These are phyloP conservation scores for Oenanthe javanica DNA, from an alignment of 140 eudicot genomes.

Conservation along the genomic window DNA sequence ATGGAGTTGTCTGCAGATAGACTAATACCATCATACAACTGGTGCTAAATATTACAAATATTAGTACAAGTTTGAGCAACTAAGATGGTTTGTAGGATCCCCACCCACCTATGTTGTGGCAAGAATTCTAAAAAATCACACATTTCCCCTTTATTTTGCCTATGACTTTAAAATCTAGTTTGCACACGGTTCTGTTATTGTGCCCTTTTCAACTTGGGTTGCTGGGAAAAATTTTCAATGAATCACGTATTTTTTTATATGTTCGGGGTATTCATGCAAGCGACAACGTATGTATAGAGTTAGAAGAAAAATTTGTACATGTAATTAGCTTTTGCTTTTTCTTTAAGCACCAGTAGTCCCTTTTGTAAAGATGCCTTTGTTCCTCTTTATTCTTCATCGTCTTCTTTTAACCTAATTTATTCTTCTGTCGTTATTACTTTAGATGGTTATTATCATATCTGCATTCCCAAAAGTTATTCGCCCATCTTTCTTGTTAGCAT, in stretches of 20 bases:
- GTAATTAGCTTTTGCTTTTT: neutral
- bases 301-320: neutral
- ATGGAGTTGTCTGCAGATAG: too few relatives aligned
- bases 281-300: neutral
- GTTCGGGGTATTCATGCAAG: neutral
- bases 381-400: slow-evolving; percentile 9
- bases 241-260: neutral
- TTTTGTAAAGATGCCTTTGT: slow-evolving; percentile 9
- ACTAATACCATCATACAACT: too few relatives aligned
- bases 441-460: neutral
- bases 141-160: neutral
- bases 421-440: slow-evolving; percentile 1
- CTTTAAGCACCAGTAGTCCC: neutral
- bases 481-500: neutral
- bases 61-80: neutral
- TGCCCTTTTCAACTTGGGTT: too few relatives aligned
- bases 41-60: too few relatives aligned
- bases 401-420: slow-evolving; percentile 8
- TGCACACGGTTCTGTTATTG: too few relatives aligned
- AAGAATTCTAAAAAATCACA: neutral
- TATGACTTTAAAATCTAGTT: too few relatives aligned
- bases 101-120: neutral
- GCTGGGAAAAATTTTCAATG: neutral
- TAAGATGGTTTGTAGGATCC: neutral
- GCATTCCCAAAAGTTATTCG: neutral